These are phyloP conservation scores for Albugo candida DNA, from an alignment of 352 stramenopile species.

Conservation along the genomic window DNA sequence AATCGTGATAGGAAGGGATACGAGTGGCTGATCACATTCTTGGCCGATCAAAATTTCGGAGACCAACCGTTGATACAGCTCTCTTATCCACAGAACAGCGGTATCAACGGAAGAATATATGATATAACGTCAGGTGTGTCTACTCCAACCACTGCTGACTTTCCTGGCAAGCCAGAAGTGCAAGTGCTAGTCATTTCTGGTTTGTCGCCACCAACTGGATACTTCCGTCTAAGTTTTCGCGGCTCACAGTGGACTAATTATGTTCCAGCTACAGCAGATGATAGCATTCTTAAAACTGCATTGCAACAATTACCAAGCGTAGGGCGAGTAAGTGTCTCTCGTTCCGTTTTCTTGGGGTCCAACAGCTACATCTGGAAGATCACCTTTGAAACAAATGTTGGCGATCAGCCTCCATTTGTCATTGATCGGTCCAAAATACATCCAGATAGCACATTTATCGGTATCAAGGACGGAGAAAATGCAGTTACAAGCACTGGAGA, in stretches of 20 bases:
- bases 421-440: conserved; percentile 43
- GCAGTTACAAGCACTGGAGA: conserved; percentile 24
- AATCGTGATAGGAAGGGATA: conserved; percentile 46
- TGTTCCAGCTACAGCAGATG: conserved; percentile 19
- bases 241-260: conserved; percentile 52
- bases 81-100: conserved; percentile 10
- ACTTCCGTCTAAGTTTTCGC: conserved; percentile 55
- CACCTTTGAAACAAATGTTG: conserved; percentile 55
- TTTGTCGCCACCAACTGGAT: conserved; percentile 15
- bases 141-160: conserved; percentile 14
- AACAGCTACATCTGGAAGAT: conserved; percentile 51
- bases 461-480: conserved; percentile 60
- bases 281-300: conserved; percentile 22
- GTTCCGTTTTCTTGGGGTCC: not conserved
- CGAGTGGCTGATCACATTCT: conserved; percentile 34
- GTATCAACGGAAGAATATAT: conserved; percentile 18
- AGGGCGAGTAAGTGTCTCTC: conserved; percentile 28
- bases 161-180: conserved; percentile 43
- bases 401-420: conserved; percentile 23
- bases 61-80: conserved; percentile 51
- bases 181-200: conserved; percentile 53
- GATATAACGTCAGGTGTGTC: conserved; percentile 26
- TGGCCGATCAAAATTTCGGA: conserved; percentile 9
- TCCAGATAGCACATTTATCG: conserved; percentile 20
- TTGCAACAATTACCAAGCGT: conserved; percentile 46